Percentiles rank a stretch among this genome's conserved stretches.
phyloP scores from a whole-genome alignment of 164 flowering plant species.

The Warburgia ugandensis region DNA sequence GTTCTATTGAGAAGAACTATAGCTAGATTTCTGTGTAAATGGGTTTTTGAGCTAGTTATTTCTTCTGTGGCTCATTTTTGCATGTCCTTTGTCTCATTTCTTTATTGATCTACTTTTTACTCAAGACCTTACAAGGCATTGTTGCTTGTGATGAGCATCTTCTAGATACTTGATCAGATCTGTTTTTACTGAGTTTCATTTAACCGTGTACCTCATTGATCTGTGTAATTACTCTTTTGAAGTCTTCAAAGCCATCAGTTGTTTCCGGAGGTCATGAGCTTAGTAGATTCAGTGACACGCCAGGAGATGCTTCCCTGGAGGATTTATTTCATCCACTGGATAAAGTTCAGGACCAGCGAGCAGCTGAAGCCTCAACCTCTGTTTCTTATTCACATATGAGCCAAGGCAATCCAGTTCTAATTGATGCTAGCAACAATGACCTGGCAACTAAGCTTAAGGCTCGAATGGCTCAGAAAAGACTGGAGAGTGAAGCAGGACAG shows the following conservation, averaged over 20 bases:
- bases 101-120: not conserved
- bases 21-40: too few species aligned
- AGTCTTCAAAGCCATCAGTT: constrained; percentile 48
- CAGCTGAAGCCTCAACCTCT: constrained; percentile 72
- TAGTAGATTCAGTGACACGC: constrained; percentile 89
- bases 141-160: too few species aligned
- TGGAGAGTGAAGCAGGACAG: constrained; percentile 70
- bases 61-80: too few species aligned
- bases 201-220: too few species aligned
- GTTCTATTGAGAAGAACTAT: too few species aligned
- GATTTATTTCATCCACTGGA: constrained; percentile 87
- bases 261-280: constrained; percentile 51
- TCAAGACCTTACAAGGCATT: too few species aligned
- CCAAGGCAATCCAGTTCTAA: constrained; percentile 25
- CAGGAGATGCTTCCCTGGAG: constrained; percentile 93
- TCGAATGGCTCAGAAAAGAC: constrained; percentile 79
- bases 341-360: constrained; percentile 37
- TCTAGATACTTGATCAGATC: too few species aligned
- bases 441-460: constrained; percentile 81
- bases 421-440: constrained; percentile 62
- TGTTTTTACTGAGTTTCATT: too few species aligned
- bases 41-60: too few species aligned
- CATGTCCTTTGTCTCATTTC: too few species aligned
- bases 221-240: too few species aligned
- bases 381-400: constrained; percentile 46